These are phyloP conservation scores for Apiospora saccharicola DNA, from an alignment of 2,329 filamentous ascomycete genomes.

Conservation along the genomic window DNA sequence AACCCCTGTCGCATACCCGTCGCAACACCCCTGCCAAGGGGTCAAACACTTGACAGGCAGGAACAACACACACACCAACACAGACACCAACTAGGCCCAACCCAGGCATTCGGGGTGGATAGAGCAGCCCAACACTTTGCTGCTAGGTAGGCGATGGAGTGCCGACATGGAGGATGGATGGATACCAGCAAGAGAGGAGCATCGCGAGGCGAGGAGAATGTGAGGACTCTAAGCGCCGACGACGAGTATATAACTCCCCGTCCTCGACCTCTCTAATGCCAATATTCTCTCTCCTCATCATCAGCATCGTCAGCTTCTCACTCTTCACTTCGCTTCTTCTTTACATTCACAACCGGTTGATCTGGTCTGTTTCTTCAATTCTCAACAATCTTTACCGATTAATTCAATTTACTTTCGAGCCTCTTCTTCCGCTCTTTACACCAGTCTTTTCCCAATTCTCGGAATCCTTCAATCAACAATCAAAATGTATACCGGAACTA, in stretches of 20 bases:
- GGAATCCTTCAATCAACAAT: background rate
- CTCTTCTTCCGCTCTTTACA: constrained; percentile 8
- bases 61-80: background rate
- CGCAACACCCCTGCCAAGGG: constrained; percentile 18
- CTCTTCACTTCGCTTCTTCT: constrained; percentile 23
- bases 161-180: background rate
- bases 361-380: constrained; percentile 28
- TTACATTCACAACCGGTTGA: constrained; percentile 27
- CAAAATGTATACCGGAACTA: constrained; percentile 27
- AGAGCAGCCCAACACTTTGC: background rate
- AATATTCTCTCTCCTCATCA: constrained; percentile 23
- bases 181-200: background rate
- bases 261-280: background rate
- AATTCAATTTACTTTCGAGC: constrained; percentile 11
- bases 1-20: constrained; percentile 18
- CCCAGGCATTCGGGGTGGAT: background rate
- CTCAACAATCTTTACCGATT: constrained; percentile 26
- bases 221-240: background rate
- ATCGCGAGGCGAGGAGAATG: background rate
- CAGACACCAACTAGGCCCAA: background rate
- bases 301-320: constrained; percentile 23
- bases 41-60: background rate
- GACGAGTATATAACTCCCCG: constrained; percentile 25
- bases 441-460: constrained; percentile 8
- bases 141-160: background rate